A percentile compares a stretch with the other conserved stretches of the same genome.
phyloP scores from a whole-genome alignment of 495 filamentous ascomycete genomes.

The Penicillium psychrofluorescens region DNA sequence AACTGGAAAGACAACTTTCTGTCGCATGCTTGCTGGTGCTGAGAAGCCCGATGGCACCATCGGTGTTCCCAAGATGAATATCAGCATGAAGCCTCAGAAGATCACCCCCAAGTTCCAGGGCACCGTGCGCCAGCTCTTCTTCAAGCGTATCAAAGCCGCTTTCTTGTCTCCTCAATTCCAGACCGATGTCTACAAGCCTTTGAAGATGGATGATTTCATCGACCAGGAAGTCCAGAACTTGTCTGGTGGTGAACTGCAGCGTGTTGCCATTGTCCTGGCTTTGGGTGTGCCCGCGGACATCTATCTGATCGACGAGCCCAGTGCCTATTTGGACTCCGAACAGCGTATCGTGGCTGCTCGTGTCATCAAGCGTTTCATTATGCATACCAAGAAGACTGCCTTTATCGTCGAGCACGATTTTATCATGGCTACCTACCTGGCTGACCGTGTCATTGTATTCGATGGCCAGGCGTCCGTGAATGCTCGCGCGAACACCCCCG shows the following conservation, averaged over 20 bases:
- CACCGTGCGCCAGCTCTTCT: constrained; percentile 89
- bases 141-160: constrained; percentile 95
- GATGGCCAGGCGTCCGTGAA: constrained; percentile 87
- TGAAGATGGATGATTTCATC: constrained; percentile 97
- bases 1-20: constrained; percentile 96
- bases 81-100: constrained; percentile 99
- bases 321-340: constrained; percentile 93
- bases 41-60: constrained; percentile 75
- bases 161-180: constrained; percentile 97
- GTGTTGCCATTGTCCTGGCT: constrained; percentile 94
- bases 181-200: constrained; percentile 97
- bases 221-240: constrained; percentile 98
- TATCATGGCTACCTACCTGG: constrained; percentile 97
- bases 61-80: constrained; percentile 85
- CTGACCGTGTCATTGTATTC: constrained; percentile 97
- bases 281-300: constrained; percentile 96
- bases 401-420: constrained; percentile 99
- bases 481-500: constrained; percentile 79
- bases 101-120: constrained; percentile 97
- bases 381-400: constrained; percentile 99
- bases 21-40: constrained; percentile 85
- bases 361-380: constrained; percentile 99
- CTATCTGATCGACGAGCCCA: constrained; percentile 95
- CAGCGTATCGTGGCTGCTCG: constrained; percentile 95
- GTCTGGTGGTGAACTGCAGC: constrained; percentile 97